Percentiles rank a stretch among this genome's conserved stretches.
phyloP scores from a whole-genome alignment of 139 green algal species.

The Tetradesmus lagerheimii region DNA sequence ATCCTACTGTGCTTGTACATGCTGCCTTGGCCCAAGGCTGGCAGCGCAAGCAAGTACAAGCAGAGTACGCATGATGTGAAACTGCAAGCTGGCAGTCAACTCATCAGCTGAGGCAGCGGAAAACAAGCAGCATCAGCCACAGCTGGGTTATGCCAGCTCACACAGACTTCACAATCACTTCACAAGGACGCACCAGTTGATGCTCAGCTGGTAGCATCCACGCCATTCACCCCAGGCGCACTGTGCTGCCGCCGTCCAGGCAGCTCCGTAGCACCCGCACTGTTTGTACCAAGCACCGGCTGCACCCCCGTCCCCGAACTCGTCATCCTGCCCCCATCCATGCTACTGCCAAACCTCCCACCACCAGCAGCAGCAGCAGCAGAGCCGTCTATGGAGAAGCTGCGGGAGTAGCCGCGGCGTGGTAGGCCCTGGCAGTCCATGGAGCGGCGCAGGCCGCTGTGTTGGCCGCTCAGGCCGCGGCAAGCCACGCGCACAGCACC shows the following conservation, averaged over 20 bases:
- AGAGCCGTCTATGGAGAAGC: not conserved
- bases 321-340: not conserved
- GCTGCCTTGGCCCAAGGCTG: no score
- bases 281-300: not conserved
- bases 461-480: slow-evolving; percentile 44
- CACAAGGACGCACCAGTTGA: no score
- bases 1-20: no score
- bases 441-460: slow-evolving; percentile 43
- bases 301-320: not conserved
- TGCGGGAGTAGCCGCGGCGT: slow-evolving; percentile 12
- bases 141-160: no score
- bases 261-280: not conserved
- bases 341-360: not conserved
- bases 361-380: not conserved
- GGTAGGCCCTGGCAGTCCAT: slow-evolving; percentile 34
- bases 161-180: no score
- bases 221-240: not conserved
- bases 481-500: slow-evolving; percentile 66
- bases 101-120: no score
- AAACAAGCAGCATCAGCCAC: no score
- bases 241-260: not conserved
- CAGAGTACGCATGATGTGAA: no score
- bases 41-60: no score
- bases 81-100: no score
- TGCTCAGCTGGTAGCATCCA: no score